Evolutionary conservation across 768 basidiomycete genomes (phyloP).

Genomic region (Sarcomyxa edulis): DNA sequence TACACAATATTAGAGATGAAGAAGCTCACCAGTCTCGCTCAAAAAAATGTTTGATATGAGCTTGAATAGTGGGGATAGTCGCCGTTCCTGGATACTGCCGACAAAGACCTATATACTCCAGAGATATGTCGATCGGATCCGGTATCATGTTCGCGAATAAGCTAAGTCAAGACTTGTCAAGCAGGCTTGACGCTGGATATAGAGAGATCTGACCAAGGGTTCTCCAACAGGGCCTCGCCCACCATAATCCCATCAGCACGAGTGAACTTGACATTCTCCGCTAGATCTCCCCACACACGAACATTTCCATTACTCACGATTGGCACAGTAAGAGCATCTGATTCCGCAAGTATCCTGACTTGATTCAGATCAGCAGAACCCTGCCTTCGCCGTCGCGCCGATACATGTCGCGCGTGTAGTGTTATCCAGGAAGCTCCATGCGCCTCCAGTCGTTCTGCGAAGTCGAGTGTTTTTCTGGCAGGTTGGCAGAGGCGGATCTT

Average conservation of each 20-base stretch:
- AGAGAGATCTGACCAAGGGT: conserved; percentile 46
- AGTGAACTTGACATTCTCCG: conserved; percentile 46
- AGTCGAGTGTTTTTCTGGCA: conserved; percentile 42
- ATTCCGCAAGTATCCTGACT: conserved; percentile 54
- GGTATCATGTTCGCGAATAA: conserved; percentile 51
- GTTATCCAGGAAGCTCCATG: conserved; percentile 68
- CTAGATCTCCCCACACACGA: conserved; percentile 50
- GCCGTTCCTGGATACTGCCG: conserved; percentile 43
- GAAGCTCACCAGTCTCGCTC: conserved; percentile 59
- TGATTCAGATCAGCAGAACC: conserved; percentile 65
- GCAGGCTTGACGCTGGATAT: conserved; percentile 2
- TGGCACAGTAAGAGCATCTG: conserved; percentile 43
- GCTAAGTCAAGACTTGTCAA: conserved; percentile 26
- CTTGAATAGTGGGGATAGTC: conserved; percentile 44
- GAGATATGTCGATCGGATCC: conserved; percentile 60
- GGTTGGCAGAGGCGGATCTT: conserved; percentile 63
- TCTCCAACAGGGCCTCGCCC: conserved; percentile 69
- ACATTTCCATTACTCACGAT: conserved; percentile 82
- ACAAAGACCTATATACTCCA: conserved; percentile 68
- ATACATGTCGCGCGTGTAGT: conserved; percentile 70
- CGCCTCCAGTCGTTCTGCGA: conserved; percentile 55
- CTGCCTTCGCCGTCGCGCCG: conserved; percentile 62
- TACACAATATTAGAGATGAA: conserved; percentile 9
- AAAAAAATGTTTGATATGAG: conserved; percentile 65
- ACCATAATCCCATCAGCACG: conserved; percentile 77